Evolutionary conservation across 768 basidiomycete genomes (phyloP).

Genomic region (Russula olivacea): DNA sequence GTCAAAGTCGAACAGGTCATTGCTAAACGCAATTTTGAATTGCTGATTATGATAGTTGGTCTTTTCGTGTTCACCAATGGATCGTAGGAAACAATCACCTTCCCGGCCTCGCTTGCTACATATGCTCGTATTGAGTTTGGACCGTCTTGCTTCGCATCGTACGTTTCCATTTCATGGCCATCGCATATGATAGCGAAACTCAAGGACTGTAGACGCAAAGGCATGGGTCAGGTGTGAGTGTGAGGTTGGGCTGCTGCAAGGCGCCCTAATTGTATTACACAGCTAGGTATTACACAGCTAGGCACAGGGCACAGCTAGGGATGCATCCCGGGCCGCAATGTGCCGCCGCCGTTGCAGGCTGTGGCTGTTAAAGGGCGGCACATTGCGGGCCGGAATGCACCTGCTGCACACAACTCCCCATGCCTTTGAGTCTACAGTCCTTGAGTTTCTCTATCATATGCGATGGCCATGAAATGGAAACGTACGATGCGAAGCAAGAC

Average conservation of each 20-base stretch:
- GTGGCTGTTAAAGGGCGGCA: too few relatives aligned
- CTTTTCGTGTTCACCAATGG: neutral
- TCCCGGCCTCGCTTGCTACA: slow-evolving; percentile 16
- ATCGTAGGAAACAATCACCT: slow-evolving; percentile 1
- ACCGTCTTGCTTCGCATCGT: neutral
- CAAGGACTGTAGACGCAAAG: neutral
- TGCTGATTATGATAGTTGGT: neutral
- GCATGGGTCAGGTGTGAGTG: slow-evolving; percentile 3
- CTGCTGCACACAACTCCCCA: too few relatives aligned
- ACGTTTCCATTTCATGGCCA: neutral
- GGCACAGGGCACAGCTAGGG: too few relatives aligned
- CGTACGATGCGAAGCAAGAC: neutral
- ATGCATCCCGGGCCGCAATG: too few relatives aligned
- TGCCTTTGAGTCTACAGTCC: slow-evolving; percentile 4
- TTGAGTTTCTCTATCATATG: slow-evolving; percentile 8
- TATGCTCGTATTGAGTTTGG: neutral
- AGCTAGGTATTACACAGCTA: too few relatives aligned
- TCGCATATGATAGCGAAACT: slow-evolving; percentile 5
- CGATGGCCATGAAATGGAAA: neutral
- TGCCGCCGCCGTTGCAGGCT: too few relatives aligned
- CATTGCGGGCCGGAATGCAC: too few relatives aligned
- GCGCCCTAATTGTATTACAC: too few relatives aligned
- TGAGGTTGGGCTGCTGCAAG: neutral
- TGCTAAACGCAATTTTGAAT: slow-evolving; percentile 3
- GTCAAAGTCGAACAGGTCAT: neutral